These are phyloP conservation scores for Petasospora fabianii DNA, from an alignment of 1,139 yeast species.

Conservation along the genomic window DNA sequence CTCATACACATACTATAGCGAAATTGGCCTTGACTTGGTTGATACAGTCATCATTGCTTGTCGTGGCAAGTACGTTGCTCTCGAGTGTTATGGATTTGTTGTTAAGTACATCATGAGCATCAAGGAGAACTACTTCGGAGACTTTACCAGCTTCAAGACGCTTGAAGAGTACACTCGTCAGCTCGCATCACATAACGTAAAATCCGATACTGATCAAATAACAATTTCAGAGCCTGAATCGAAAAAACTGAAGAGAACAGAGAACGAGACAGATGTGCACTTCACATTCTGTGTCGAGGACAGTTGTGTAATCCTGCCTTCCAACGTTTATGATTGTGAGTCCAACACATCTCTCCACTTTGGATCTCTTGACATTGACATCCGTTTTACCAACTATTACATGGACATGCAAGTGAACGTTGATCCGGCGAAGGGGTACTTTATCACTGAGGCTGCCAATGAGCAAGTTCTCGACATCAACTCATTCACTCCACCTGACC, in stretches of 20 bases:
- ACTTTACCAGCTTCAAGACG: slow-evolving; percentile 75
- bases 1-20: slow-evolving; percentile 56
- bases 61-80: slow-evolving; percentile 60
- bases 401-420: slow-evolving; percentile 75
- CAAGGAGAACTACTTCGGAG: slow-evolving; percentile 89
- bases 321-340: slow-evolving; percentile 60
- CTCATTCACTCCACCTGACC: slow-evolving; percentile 10
- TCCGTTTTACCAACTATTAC: slow-evolving; percentile 85
- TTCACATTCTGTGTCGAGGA: slow-evolving; percentile 65
- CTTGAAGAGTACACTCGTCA: slow-evolving; percentile 53
- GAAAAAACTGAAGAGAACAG: slow-evolving; percentile 46
- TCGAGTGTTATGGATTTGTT: slow-evolving; percentile 76
- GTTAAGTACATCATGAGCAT: slow-evolving; percentile 73
- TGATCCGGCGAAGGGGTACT: slow-evolving; percentile 43
- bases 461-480: slow-evolving; percentile 23
- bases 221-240: too few relatives aligned
- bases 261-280: slow-evolving; percentile 74
- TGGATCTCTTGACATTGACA: slow-evolving; percentile 67
- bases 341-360: slow-evolving; percentile 64
- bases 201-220: too few relatives aligned
- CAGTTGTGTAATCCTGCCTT: slow-evolving; percentile 73
- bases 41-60: slow-evolving; percentile 68
- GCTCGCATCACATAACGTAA: background rate
- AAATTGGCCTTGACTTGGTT: slow-evolving; percentile 59
- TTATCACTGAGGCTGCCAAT: slow-evolving; percentile 32